Conservation (phyloP, 202 grass and related monocot genomes). For the Eragrostis tef region DNA sequence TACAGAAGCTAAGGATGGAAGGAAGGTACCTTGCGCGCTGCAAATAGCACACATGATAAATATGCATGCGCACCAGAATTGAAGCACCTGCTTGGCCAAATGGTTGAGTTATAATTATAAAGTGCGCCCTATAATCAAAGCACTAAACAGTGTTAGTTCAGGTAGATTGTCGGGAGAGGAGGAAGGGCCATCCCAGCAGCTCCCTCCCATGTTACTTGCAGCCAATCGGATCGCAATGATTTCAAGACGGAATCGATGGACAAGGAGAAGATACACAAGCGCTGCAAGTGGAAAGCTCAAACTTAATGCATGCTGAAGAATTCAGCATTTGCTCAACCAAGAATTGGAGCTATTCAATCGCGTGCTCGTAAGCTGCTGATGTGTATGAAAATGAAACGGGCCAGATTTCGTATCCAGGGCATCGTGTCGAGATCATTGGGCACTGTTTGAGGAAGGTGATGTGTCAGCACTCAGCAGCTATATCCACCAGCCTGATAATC, state of each 20-base stretch:
- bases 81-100: not conserved
- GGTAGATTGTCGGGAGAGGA: conserved; percentile 12
- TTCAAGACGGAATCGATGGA: not conserved
- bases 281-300: conserved; percentile 29
- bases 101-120: not conserved
- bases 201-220: conserved; percentile 2
- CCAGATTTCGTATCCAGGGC: not conserved
- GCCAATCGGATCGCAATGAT: conserved; percentile 10
- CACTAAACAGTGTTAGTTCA: conserved; percentile 7
- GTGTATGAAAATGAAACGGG: not conserved
- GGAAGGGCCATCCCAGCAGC: conserved; percentile 12
- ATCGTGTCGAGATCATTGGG: conserved; percentile 27
- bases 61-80: not conserved
- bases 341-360: not conserved
- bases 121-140: not conserved
- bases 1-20: not conserved
- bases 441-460: conserved; percentile 37
- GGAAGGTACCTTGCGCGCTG: conserved; percentile 4
- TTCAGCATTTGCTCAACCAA: not conserved
- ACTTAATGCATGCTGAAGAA: not conserved
- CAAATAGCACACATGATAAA: conserved; percentile 38
- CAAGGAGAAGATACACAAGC: conserved; percentile 37
- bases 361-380: conserved; percentile 6
- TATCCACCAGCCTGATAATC: not conserved
- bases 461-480: conserved; percentile 1